Evolutionary conservation across 257 asterid species (phyloP).

Genomic region (Solanum bukasovii): DNA sequence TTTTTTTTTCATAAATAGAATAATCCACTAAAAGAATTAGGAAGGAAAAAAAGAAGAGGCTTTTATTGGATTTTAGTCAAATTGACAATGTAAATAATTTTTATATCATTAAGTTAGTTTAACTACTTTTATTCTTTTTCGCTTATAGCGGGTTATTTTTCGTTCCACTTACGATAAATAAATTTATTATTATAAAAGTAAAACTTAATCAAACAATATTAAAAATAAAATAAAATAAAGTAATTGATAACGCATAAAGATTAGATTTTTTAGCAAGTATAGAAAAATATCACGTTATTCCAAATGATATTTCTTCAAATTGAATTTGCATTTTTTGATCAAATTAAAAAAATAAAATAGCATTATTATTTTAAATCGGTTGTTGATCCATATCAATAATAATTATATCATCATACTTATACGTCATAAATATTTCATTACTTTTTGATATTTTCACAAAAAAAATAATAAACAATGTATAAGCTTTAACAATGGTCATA

Average conservation of each 20-base stretch:
- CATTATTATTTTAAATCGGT: no score
- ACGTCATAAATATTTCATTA: not conserved
- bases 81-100: no score
- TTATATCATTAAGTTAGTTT: no score
- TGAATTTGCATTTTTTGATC: not conserved
- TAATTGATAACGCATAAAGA: not conserved
- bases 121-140: not conserved
- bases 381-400: not conserved
- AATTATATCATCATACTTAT: not conserved
- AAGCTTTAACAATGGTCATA: not conserved
- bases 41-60: no score
- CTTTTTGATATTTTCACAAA: not conserved
- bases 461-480: not conserved
- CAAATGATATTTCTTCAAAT: not conserved
- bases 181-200: not conserved
- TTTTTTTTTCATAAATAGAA: no score
- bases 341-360: not conserved
- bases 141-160: not conserved
- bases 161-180: not conserved
- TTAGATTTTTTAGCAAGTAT: not conserved
- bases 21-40: no score
- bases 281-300: not conserved
- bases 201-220: not conserved
- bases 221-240: not conserved
- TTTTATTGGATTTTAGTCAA: no score